Evolutionary conservation across 805 yeast genomes (phyloP), one percentile per base, ranked within the genome.

Genomic region (Candida stauntonica): DNA sequence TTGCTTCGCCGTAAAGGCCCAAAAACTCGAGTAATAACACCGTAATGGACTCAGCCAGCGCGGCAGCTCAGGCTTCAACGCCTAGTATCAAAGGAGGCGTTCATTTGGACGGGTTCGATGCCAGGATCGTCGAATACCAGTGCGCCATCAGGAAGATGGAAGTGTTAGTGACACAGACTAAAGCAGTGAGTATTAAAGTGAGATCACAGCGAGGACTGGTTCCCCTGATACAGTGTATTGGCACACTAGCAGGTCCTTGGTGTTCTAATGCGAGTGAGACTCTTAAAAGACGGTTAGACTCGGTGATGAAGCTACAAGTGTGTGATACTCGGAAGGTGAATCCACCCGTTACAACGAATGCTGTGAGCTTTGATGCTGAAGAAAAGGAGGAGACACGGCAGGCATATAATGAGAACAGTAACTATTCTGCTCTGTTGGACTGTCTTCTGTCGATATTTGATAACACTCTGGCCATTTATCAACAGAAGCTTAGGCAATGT

Each of bases 61-160:
- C 49, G 6, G 49, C 51, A 4, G 46, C 51, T 7, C 38, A 30
- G 26, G 49, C 49, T 0, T 55, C 70, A 0, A 46, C 60, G 8
- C 62, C 65, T 9, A 48, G 48, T 9, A 36, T 59, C 11, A 60
- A 52, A 31, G 64, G 62, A 15, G 56, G 64, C 2, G 52, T 62
- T 11, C 44, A 57, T 11, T 44, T 77, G 40, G 74, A 71, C 48
- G 62, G 73, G 2, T 61, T 70, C 33, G 87, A 80, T 46, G 75
- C 78, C 12, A 71, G 72, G 44, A 64, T 77, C 17, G 57, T 81
- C 4, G 85, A 81, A 54, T 81, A 73, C 55, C 71, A 69, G 39
- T 75, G 75, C 48, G 73, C 78, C 8, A 61, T 72, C 3, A 53
- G 60, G 39, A 79, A 78, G 51, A 50, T 79, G 18, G 62, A 62